Evolutionary conservation across 345 rosid genomes (phyloP), one percentile per base, ranked within the genome.

Genomic region (Heritiera littoralis): DNA sequence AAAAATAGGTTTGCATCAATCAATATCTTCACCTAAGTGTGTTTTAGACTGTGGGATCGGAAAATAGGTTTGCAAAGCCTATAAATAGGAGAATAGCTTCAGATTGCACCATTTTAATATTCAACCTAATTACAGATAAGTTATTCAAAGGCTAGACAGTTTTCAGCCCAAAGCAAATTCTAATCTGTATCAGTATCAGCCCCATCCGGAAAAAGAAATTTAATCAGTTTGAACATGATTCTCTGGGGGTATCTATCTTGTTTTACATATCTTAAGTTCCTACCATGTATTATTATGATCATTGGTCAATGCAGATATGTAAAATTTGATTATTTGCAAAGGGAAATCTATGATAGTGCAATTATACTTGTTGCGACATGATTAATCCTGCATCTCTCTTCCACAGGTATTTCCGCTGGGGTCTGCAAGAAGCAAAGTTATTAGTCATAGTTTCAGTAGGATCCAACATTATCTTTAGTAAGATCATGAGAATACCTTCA

Each of bases 361-460:
- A 95, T 89, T 72, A 92, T 77, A 79, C 94, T 91, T 32, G 93
- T 87, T 6, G 97, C 97, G 84, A 95, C 79, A 90, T 92, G 93
- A 87, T 93, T 92, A 79, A 92, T 86, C 85, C 98, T 85, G 89
- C 97, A 95, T 81, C 98, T 91, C 78, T 91, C 96, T 9, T 87
- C 93, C 6, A 90, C 89, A 46, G 98, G 91, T 75, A 93, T 86
- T 61, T 85, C 87, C 85, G 81, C 82, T n/a, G 92, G 88, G 82
- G 99, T 88, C 98, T 93, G 83, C 87, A 84, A 83, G 45, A 72
- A 45, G 35, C 23, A 54, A 46, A 56, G 59, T n/a, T 74, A 72
- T 30, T 43, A 60, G 55, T 61, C 56, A 66, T n/a, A 61, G 61
- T 74, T 49, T 76, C 30, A 66, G 43, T 48, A 14, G 74, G 7